Evolutionary conservation across 2,329 filamentous ascomycete species (phyloP), one percentile per base, ranked within the genome.

Genomic region (Intubia oerlemansii): DNA sequence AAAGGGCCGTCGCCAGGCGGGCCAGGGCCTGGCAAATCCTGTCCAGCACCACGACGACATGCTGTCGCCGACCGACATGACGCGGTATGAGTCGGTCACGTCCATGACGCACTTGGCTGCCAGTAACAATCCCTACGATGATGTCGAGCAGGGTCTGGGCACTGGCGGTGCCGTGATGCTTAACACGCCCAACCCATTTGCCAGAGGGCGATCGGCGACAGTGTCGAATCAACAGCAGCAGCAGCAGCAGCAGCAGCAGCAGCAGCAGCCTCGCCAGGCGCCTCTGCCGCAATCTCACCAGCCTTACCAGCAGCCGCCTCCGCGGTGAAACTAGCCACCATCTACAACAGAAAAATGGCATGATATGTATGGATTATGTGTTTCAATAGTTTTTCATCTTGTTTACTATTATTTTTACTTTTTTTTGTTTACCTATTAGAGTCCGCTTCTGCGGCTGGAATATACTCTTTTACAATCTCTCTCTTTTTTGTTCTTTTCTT

Each of bases 1-100:
- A 33, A 51, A 54, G 16, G 59, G 59, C 22, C 56, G 57, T 19
- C 54, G 59, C 38, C 56, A 51, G 41, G 54, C 57, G 7, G 59
- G 59, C 31, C 57, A 62, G 26, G 49, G 46, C 2, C 39, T 57
- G 7, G 8, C 19, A 21, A 21, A 8, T 8, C 51, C 55, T 7
- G 39, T 46, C 4, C 42, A 47, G 18, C 43, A 44, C 2, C 18
- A 43, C 7, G 28, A 43, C 39, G 33, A 43, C 29, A 41, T 25
- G 33, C 36, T 28, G 35, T 40, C 38, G 12, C 42, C 37, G 17
- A 45, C 38, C 30, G 47, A 39, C 32, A 36, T 39, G 31, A 44
- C 34, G 28, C 44, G 34, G 7, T 32, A 36, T n/a, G 16, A 31
- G 16, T 43, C 38, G 8, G 5, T 25, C 7, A 22, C 44, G 11